Evolutionary conservation across 129 eudicot genomes (phyloP), one percentile per base, ranked within the genome.

Genomic region (Dittrichia graveolens): DNA sequence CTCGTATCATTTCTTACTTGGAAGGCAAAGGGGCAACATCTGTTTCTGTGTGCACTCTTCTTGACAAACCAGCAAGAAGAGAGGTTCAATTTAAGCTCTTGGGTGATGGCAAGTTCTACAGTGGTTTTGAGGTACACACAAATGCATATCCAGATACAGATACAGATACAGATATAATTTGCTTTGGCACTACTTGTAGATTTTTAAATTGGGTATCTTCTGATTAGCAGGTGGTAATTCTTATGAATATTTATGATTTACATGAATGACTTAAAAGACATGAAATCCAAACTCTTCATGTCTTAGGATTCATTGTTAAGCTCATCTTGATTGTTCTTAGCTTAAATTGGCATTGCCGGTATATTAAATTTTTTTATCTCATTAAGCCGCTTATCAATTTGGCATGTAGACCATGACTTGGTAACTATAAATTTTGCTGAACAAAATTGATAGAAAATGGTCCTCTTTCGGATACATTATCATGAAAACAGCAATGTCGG

Each of bases 61-160:
- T 93, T 74, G 96, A 93, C 77, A 93, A 93, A 67, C 96, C 96
- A 60, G 79, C 91, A 24, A 85, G 95, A 79, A 78, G 98, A 48
- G 80, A 82, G 74, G 87, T 85, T 75, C 73, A 83, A 11, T 79
- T 89, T 75, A 81, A 85, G 79, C 86, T 92, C 50, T 77, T 89
- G 18, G 96, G 91, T 37, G 78, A 83, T n/a, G 98, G 96, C 66
- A 89, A 89, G 75, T 92, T 75, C 82, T 91, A 91, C 58, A 69
- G 83, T 71, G 90, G 95, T 74, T 91, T 93, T 84, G 83, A 87
- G 98, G 96, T 93, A 50, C 60, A 69, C 31, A 58, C 55, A 57
- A 8, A 56, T 58, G 61, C 35, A 42, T 2, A 31, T 8, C 39
- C 35, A 47, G 16, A 67, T 19, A 34, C 40, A 15, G 43, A 68